phyloP scores from a whole-genome alignment of 768 basidiomycete genomes.

The Amanita pseudoporphyria region DNA sequence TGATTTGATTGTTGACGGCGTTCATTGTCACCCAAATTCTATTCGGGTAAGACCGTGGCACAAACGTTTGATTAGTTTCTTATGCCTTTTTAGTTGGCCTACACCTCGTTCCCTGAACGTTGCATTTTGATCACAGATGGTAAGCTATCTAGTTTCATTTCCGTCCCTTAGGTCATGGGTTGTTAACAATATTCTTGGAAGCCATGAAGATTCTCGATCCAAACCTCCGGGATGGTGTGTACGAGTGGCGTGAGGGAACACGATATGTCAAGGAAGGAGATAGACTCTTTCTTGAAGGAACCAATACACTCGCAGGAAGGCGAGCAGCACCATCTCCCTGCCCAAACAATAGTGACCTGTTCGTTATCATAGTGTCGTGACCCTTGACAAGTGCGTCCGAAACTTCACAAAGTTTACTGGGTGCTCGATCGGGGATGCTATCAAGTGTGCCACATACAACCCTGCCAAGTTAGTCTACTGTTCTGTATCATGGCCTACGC shows the following conservation, averaged over 20 bases:
- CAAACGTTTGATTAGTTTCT: not conserved
- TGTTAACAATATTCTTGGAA: constrained; percentile 22
- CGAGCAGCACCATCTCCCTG: constrained; percentile 20
- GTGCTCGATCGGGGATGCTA: constrained; percentile 73
- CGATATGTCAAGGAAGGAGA: constrained; percentile 75
- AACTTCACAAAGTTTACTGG: constrained; percentile 82
- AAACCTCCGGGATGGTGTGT: constrained; percentile 69
- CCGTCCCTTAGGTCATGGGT: not conserved
- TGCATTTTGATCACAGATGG: constrained; percentile 89
- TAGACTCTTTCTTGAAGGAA: constrained; percentile 75
- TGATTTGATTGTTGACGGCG: constrained; percentile 84
- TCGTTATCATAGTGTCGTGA: constrained; percentile 48
- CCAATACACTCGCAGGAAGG: constrained; percentile 85
- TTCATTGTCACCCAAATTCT: constrained; percentile 87
- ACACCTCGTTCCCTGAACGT: constrained; percentile 73
- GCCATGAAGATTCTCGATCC: constrained; percentile 87
- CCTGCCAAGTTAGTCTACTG: constrained; percentile 55
- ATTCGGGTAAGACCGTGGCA: constrained; percentile 50
- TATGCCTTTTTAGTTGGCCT: constrained; percentile 50
- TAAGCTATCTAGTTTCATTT: constrained; percentile 21
- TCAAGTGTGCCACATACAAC: constrained; percentile 79
- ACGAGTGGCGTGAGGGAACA: constrained; percentile 83
- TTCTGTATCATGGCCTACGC: not conserved
- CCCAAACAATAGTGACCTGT: not conserved
- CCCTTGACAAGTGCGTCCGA: constrained; percentile 75